phyloP scores from a whole-genome alignment of 192 early-diverging fungal genomes.

The Thamnidium elegans region DNA sequence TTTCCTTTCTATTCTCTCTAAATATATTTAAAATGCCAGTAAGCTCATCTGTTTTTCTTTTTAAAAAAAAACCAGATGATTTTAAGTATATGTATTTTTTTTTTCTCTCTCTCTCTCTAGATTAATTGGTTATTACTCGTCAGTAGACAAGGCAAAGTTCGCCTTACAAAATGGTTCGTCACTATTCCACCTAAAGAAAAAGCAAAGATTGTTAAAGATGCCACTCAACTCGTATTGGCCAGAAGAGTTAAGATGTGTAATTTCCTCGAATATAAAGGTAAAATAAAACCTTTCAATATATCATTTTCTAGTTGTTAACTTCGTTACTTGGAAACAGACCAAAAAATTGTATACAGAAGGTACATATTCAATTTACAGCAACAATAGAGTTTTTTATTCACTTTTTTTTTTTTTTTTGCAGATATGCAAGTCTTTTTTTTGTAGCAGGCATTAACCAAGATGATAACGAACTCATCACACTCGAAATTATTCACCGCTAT shows the following conservation, averaged over 20 bases:
- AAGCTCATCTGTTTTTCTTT: neutral
- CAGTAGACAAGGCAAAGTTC: conserved; percentile 79
- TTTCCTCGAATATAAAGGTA: conserved; percentile 94
- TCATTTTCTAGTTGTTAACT: neutral
- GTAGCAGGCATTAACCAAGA: conserved; percentile 89
- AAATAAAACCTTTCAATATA: neutral
- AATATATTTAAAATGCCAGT: neutral
- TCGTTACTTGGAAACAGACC: conserved; percentile 37
- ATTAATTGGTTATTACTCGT: conserved; percentile 78
- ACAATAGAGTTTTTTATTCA: neutral
- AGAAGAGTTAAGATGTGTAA: conserved; percentile 96
- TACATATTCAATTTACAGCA: conserved; percentile 10
- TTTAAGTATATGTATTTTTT: neutral
- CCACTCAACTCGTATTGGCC: conserved; percentile 82
- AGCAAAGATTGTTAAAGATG: conserved; percentile 90
- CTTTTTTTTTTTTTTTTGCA: conserved; percentile 22
- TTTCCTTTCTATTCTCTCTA: neutral
- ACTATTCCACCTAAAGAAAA: conserved; percentile 87
- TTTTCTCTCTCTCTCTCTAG: conserved; percentile 25
- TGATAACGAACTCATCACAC: conserved; percentile 92
- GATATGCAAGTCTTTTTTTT: conserved; percentile 96
- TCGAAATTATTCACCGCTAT: conserved; percentile 97
- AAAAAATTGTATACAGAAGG: conserved; percentile 63
- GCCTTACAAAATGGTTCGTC: conserved; percentile 80
- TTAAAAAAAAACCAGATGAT: neutral